Evolutionary conservation across 352 stramenopile species (phyloP).

Genomic region (Phytophthora palmivora): DNA sequence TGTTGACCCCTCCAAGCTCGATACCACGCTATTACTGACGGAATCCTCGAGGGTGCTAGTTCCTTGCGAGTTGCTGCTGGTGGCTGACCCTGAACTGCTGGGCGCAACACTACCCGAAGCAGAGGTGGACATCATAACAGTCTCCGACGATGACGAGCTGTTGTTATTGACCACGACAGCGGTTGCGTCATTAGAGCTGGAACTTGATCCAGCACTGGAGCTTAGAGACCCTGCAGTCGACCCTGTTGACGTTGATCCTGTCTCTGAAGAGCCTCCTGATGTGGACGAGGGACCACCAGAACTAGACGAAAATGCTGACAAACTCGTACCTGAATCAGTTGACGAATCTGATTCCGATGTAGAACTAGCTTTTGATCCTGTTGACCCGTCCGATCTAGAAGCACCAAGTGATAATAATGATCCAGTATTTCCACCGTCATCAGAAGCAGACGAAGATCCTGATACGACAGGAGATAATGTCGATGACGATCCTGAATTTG

Average conservation of each 20-base stretch:
- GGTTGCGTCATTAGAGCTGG: slow-evolving; percentile 4
- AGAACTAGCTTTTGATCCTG: slow-evolving; percentile 8
- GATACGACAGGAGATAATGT: slow-evolving; percentile 3
- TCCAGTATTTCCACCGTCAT: not conserved
- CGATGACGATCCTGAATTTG: slow-evolving; percentile 12
- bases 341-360: slow-evolving; percentile 1
- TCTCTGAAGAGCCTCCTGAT: slow-evolving; percentile 5
- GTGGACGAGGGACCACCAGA: slow-evolving; percentile 4
- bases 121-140: slow-evolving; percentile 26
- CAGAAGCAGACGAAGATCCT: slow-evolving; percentile 13
- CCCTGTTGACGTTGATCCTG: slow-evolving; percentile 9
- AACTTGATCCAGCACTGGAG: slow-evolving; percentile 7
- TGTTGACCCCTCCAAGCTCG: slow-evolving; percentile 12
- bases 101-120: slow-evolving; percentile 10
- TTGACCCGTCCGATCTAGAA: slow-evolving; percentile 14
- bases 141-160: slow-evolving; percentile 17
- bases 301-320: slow-evolving; percentile 13
- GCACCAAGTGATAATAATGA: slow-evolving; percentile 13
- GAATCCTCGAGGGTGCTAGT: slow-evolving; percentile 20
- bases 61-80: slow-evolving; percentile 13
- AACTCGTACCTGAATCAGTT: slow-evolving; percentile 4
- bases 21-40: slow-evolving; percentile 1
- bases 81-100: slow-evolving; percentile 8
- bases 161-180: slow-evolving; percentile 4
- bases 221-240: not conserved